phyloP scores from a whole-genome alignment of 495 filamentous ascomycete genomes.

The Neurospora tetrasperma region DNA sequence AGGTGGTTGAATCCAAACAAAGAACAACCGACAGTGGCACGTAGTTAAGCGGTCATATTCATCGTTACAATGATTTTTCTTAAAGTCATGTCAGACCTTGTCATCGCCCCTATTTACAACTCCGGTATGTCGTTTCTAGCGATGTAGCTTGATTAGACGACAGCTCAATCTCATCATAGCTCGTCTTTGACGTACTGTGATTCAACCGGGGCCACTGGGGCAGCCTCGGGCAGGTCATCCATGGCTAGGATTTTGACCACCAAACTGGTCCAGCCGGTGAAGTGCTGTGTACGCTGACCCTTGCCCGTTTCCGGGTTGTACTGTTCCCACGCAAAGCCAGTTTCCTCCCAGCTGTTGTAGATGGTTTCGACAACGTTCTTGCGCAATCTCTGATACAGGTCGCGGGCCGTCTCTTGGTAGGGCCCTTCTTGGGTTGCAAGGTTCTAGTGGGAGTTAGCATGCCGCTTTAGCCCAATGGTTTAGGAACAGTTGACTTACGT shows the following conservation, averaged over 20 bases:
- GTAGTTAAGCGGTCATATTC: not conserved
- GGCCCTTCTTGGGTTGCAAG: constrained; percentile 51
- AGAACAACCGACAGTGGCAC: not conserved
- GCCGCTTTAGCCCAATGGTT: no score
- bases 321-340: constrained; percentile 98
- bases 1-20: not conserved
- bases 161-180: not conserved
- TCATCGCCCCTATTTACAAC: not conserved
- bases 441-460: constrained; percentile 27
- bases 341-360: constrained; percentile 76
- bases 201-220: not conserved
- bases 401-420: constrained; percentile 56
- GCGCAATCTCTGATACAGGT: constrained; percentile 66
- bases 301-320: constrained; percentile 89
- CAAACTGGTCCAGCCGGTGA: constrained; percentile 95
- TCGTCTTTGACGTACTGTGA: not conserved
- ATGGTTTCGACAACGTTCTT: constrained; percentile 84
- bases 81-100: not conserved
- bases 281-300: constrained; percentile 93
- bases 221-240: constrained; percentile 30
- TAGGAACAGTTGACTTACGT: constrained; percentile 45
- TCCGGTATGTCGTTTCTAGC: not conserved
- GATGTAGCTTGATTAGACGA: not conserved
- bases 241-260: constrained; percentile 97
- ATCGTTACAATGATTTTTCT: not conserved